phyloP scores from a whole-genome alignment of 306 rosid species.

The Sophora flavescens region DNA sequence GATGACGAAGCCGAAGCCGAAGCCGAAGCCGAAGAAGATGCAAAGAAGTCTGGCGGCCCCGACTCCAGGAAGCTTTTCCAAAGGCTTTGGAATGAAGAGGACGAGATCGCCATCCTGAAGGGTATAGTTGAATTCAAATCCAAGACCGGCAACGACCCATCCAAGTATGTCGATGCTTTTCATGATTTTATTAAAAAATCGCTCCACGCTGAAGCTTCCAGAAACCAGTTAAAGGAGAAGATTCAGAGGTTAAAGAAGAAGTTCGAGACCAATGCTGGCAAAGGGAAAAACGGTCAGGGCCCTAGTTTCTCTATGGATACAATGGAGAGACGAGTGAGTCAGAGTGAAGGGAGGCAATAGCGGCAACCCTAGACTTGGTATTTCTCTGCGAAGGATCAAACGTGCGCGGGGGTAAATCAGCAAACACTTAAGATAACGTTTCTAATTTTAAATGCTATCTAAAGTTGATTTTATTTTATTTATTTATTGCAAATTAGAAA shows the following conservation, averaged over 20 bases:
- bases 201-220: slow-evolving; percentile 50
- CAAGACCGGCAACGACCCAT: slow-evolving; percentile 53
- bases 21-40: neutral
- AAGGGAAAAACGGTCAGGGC: neutral
- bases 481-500: too few species aligned
- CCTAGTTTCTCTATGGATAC: slow-evolving; percentile 16
- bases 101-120: slow-evolving; percentile 57
- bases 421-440: too few species aligned
- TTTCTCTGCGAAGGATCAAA: too few species aligned
- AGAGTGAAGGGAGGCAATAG: too few species aligned
- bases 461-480: too few species aligned
- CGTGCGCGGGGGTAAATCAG: too few species aligned
- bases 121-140: slow-evolving; percentile 55
- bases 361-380: too few species aligned
- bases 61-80: slow-evolving; percentile 42
- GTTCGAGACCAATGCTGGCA: slow-evolving; percentile 39
- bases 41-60: neutral
- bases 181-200: slow-evolving; percentile 60
- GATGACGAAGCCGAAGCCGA: slow-evolving; percentile 44
- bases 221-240: slow-evolving; percentile 61
- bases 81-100: slow-evolving; percentile 70
- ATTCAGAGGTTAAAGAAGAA: slow-evolving; percentile 67
- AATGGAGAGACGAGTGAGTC: too few species aligned
- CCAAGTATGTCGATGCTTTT: slow-evolving; percentile 44
- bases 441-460: too few species aligned